Base-by-base conservation (phyloP, 768 basidiomycete species). In the Gymnopilus dilepis region DNA sequence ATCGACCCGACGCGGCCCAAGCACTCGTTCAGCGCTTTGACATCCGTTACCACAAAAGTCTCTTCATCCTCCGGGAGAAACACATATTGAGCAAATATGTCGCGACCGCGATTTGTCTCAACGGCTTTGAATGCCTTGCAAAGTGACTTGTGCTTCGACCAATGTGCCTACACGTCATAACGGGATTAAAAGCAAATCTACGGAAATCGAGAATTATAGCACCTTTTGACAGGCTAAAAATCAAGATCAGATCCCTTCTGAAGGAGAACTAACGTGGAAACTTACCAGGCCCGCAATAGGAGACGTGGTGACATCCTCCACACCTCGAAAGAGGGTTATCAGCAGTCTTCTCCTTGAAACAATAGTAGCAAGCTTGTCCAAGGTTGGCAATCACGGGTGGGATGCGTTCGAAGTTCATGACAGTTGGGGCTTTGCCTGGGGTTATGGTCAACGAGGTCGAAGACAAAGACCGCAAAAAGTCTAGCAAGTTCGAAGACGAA, bases 191-290 rank as follows among this genome's bases (percentile, higher is more conserved):
- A 22, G 37, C 58, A 15, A 19, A 4, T n/a, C n/a, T n/a, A n/a
- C n/a, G 13, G 21, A 13, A 21, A 41, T 56, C 8, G 6, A 6
- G 9, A 22, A n/a, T 22, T 26, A 51, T 21, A 61, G 24, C 21
- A 74, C 74, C 63, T 75, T 74, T 67, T 76, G 75, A 52, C 75
- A 76, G 6, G 48, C 76, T 77, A 42, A 22, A 38, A 15, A 34
- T 28, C 12, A 30, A 2, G 3, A 19, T 19, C 19, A 19, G 19
- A 45, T 11, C 24, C 2, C 19, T 24, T 21, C 22, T 24, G 5
- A 1, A 21, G 11, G 43, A 24, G n/a, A 24, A 45, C 43, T 24
- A 13, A 8, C 22, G 30, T 4, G 40, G 51, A 12, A 22, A 38
- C 67, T 13, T 59, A 77, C 74, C 70, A 51, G 64, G 21, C 21